Percentiles rank a stretch among this genome's conserved stretches.
phyloP scores from a whole-genome alignment of 1,284 basidiomycete species.

The Papiliotrema fonsecae region DNA sequence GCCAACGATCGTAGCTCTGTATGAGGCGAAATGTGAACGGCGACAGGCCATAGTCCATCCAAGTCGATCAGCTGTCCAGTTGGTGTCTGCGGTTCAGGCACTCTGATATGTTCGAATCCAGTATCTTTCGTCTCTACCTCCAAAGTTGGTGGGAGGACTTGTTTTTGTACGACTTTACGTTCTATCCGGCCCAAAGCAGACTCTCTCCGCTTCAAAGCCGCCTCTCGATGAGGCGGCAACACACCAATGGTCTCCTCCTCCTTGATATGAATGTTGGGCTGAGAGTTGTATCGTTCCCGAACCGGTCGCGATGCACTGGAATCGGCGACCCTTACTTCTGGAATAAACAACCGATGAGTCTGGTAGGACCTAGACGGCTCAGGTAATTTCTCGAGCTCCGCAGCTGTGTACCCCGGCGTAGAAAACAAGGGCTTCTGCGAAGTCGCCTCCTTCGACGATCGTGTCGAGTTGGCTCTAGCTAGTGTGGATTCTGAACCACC shows the following conservation, averaged over 20 bases:
- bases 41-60: constrained; percentile 6
- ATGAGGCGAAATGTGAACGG: not conserved
- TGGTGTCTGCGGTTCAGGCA: not conserved
- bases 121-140: too few species aligned
- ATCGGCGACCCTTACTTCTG: not conserved
- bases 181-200: not conserved
- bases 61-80: constrained; percentile 20
- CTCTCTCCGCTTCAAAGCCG: constrained; percentile 31
- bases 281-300: not conserved
- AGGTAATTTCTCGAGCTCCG: not conserved
- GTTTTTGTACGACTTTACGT: not conserved
- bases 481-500: constrained; percentile 1
- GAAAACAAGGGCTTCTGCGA: constrained; percentile 6
- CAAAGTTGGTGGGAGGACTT: too few species aligned
- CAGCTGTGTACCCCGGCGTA: constrained; percentile 2
- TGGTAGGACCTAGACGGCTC: not conserved
- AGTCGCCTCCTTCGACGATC: not conserved
- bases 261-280: not conserved
- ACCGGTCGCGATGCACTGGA: not conserved
- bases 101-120: too few species aligned
- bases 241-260: not conserved
- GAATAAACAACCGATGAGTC: not conserved
- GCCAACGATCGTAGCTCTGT: constrained; percentile 15
- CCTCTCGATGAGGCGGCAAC: constrained; percentile 30
- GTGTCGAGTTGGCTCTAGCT: not conserved